Evolutionary conservation across 305 asterid genomes (phyloP), one percentile per base, ranked within the genome.

Genomic region (Solanum hybrid): DNA sequence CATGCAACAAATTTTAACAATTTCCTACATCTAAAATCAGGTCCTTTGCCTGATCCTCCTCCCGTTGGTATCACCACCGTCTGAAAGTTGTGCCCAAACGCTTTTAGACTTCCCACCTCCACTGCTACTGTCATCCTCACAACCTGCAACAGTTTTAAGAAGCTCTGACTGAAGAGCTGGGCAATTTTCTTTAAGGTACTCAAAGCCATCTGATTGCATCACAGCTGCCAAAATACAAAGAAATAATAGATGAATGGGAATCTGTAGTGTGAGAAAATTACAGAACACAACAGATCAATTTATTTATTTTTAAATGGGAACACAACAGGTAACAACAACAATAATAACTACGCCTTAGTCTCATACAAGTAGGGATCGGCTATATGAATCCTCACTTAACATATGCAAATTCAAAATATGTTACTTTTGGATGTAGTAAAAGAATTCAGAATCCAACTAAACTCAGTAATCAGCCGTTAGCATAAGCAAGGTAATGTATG

Each of bases 21-120:
- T 35, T 88, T 86, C 89, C 89, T 87, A 87, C 60, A 79, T 60
- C 90, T 89, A 79, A 66, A 89, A 91, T 96, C 95, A 96, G 88
- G 97, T 96, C 90, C 98, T 91, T 87, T 95, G 99, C 92, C 99
- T 95, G 80, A 97, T 96, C 93, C 99, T 94, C 92, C 99, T 92
- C 87, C 98, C 96, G 22, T 92, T 93, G 34, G 98, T 95, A 90
- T 96, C 99, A 84, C 99, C 96, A 22, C 99, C 98, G 81, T 97
- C 99, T 8, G 99, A 97, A 82, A 97, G 98, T 92, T 96, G 99
- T 34, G 96, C 99, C 97, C 98, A 96, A 13, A 97, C 98, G 88
- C 99, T 97, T 72, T 93, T 94, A 17, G 99, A 94, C 95, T 97
- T 97, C 46, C 98, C 98, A 42, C 95, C 98, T 29, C 98, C 95